Conservation (phyloP, 768 basidiomycete genomes). For the Agaricus subrufescens region DNA sequence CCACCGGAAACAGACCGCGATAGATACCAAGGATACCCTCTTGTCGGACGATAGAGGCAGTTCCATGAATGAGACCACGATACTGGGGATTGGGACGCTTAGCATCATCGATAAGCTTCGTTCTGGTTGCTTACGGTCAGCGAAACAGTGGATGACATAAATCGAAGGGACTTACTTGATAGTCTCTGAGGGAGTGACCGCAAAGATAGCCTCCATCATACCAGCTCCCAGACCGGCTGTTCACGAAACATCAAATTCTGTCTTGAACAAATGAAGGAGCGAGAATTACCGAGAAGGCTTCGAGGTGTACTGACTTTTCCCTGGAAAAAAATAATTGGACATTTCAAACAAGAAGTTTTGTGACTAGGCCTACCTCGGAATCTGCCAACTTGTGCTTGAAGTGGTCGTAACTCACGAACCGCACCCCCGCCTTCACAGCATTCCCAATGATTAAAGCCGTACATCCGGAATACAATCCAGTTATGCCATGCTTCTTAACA, state of each 20-base stretch:
- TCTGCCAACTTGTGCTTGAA: conserved; percentile 86
- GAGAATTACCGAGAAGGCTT: conserved; percentile 65
- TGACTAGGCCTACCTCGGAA: conserved; percentile 52
- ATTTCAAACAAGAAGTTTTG: too few species aligned
- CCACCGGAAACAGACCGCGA: conserved; percentile 90
- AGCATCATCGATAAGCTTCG: conserved; percentile 94
- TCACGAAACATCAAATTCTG: neutral
- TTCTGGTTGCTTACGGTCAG: conserved; percentile 43
- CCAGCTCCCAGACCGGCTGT: conserved; percentile 82
- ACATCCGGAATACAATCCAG: conserved; percentile 91
- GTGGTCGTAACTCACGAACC: conserved; percentile 92
- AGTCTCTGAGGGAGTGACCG: conserved; percentile 96
- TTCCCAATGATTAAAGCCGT: conserved; percentile 89
- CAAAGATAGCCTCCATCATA: conserved; percentile 87
- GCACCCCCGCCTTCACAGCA: conserved; percentile 89
- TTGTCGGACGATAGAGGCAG: conserved; percentile 69
- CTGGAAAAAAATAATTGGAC: conserved; percentile 32
- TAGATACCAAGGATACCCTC: conserved; percentile 88
- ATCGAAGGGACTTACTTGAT: conserved; percentile 70
- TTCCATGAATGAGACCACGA: conserved; percentile 84
- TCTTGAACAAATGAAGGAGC: neutral
- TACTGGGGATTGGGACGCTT: conserved; percentile 83
- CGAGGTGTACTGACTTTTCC: conserved; percentile 87
- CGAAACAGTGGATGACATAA: neutral
- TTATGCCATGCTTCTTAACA: conserved; percentile 65